Evolutionary conservation across 2,329 filamentous ascomycete species (phyloP), one percentile per base, ranked within the genome.

Genomic region (Emericellopsis atlantica): DNA sequence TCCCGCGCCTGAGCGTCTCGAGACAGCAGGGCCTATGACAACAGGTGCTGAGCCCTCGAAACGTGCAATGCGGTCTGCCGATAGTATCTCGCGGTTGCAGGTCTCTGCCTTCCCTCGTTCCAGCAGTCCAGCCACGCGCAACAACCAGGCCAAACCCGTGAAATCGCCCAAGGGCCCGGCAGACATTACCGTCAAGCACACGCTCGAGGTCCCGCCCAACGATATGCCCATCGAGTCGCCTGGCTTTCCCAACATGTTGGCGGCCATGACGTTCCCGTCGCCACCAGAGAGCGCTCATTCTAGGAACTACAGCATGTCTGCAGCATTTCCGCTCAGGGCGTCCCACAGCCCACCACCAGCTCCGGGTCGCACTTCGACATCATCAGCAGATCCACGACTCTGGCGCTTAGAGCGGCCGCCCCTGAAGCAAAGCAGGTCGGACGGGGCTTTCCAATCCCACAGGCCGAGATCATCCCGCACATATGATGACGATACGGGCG

Each of bases 221-320:
- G n/a, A 36, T 7, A 15, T 36, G 14, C 32, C 11, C 6, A 31
- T 37, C 26, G 41, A 43, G 9, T 43, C 41, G 5, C 41, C 41
- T 18, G 41, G 41, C 6, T 43, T 43, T 16, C 41, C 41, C 7
- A 35, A 34, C 9, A 43, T 43, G 41, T 22, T 43, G 11, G 41
- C 41, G 4, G 18, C 32, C 32, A 40, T 43, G 41, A 32, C 37
- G 31, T 43, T 43, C 21, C 41, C 41, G 21, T 43, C 41, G 4
- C 41, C 41, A 4, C 41, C 41, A 10, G 37, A 43, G 33, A 43
- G 32, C 8, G 21, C 35, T 9, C 41, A 43, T 33, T 36, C 41
- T 5, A 14, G 37, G 2, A 39, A 22, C 41, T 40, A 36, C 16
- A 43, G 41, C 24, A 36, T 40, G 8, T 32, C 34, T 6, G 37